These are phyloP conservation scores for Salvia sclarea DNA, from an alignment of 305 asterid species.

Conservation along the genomic window DNA sequence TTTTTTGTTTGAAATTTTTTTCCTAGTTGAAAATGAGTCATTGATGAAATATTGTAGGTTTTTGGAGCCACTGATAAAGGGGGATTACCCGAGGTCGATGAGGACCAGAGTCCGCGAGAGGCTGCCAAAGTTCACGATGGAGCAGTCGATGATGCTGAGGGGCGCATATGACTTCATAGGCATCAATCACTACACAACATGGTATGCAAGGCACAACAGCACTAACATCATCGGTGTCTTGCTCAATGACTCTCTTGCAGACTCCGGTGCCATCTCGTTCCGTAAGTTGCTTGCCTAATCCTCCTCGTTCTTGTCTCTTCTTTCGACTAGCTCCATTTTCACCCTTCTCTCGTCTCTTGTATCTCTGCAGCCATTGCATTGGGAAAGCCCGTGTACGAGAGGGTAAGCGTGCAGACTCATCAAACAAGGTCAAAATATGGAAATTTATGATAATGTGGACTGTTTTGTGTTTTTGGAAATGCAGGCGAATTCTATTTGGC, in stretches of 20 bases:
- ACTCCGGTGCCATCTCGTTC: slow-evolving; percentile 55
- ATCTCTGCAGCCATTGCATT: slow-evolving; percentile 58
- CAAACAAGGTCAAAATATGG: background rate
- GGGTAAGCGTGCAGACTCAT: slow-evolving; percentile 40
- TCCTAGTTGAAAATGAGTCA: background rate
- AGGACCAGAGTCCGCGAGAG: slow-evolving; percentile 65
- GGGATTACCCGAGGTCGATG: slow-evolving; percentile 86
- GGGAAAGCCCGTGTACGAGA: slow-evolving; percentile 53
- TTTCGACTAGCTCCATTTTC: background rate
- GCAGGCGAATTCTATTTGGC: slow-evolving; percentile 90
- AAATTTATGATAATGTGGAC: background rate
- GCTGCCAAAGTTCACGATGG: slow-evolving; percentile 57
- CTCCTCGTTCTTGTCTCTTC: background rate
- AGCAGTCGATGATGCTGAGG: slow-evolving; percentile 55
- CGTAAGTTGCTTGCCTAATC: slow-evolving; percentile 48
- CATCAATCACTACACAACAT: slow-evolving; percentile 92
- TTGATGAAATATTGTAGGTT: slow-evolving; percentile 50
- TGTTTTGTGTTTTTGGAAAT: background rate
- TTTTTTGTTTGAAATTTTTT: no score
- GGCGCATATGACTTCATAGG: slow-evolving; percentile 94
- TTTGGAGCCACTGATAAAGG: slow-evolving; percentile 72
- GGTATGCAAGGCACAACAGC: slow-evolving; percentile 61
- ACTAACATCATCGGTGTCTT: slow-evolving; percentile 52
- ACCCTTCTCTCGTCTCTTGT: background rate
- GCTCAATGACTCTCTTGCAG: slow-evolving; percentile 65